Percentiles rank a stretch among this genome's conserved stretches.
phyloP scores from a whole-genome alignment of 208 protist genomes.

The Naegleria gruberi region DNA sequence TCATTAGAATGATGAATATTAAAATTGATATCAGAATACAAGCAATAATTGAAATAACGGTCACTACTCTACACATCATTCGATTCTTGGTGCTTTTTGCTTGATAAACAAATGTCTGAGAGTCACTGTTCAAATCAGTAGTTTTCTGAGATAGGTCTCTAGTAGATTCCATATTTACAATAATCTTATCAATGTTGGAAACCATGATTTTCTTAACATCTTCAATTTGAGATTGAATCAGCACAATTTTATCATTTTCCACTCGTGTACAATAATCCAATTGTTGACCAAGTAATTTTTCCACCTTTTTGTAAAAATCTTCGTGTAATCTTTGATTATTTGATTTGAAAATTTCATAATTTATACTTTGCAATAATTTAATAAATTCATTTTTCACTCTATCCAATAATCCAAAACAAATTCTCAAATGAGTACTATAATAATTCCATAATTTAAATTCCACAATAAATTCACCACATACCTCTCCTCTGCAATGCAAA shows the following conservation, averaged over 20 bases:
- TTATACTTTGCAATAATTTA: not conserved
- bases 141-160: not conserved
- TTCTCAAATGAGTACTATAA: not conserved
- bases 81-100: not conserved
- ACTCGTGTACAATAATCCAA: not conserved
- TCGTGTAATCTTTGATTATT: not conserved
- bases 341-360: not conserved
- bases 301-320: not conserved
- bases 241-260: not conserved
- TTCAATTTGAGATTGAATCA: not conserved
- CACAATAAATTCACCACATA: too few species aligned
- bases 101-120: not conserved
- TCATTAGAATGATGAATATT: not conserved
- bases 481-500: not conserved
- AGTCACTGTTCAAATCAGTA: not conserved
- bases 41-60: not conserved
- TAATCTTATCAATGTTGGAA: not conserved
- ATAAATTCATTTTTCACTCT: not conserved
- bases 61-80: not conserved
- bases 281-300: not conserved
- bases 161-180: not conserved
- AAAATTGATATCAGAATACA: not conserved
- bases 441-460: too few species aligned
- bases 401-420: not conserved
- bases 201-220: not conserved